Evolutionary conservation across 306 rosid genomes (phyloP), one percentile per base, ranked within the genome.

Genomic region (Bauhinia variegata): DNA sequence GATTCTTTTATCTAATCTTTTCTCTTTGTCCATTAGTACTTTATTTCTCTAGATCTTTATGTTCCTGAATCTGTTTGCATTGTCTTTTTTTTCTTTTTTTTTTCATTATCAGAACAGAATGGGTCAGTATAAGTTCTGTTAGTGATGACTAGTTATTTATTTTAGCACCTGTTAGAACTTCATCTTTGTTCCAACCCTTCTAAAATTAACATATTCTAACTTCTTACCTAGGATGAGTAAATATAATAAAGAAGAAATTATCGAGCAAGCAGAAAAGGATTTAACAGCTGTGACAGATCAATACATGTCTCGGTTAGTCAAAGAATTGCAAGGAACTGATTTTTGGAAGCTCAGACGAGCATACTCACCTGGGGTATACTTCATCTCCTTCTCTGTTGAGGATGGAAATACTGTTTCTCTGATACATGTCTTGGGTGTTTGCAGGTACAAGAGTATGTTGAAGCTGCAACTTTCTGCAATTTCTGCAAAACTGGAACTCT

Each of bases 291-390:
- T 93, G 69, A 77, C 84, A 61, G 56, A 80, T 75, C 90, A 81
- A 54, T 73, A 79, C 23, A 50, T 93, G 19, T 75, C 90, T 42
- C 79, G 80, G 67, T 82, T 89, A 47, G 88, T 88, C 67, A 83
- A 68, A 63, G 98, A 93, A 79, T 77, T 93, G 68, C 84, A 83
- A 69, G 98, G 98, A 61, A 84, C 88, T 60, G 98, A 93, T 73
- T 93, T 93, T 79, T 93, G 98, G 98, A 93, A 93, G 88, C 90
- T 93, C 44, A 80, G 98, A 77, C 86, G 95, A 63, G 96, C 98
- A 36, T 93, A 93, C 86, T 88, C 98, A 16, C 98, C 97, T 5
- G 97, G 97, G 96, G 98, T 89, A 73, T 66, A 31, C 51, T 65
- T 75, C 38, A 7, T 53, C 58, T 83, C 61, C 71, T 72, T 67